phyloP scores from a whole-genome alignment of 306 rosid species.

The Cucurbita moschata region DNA sequence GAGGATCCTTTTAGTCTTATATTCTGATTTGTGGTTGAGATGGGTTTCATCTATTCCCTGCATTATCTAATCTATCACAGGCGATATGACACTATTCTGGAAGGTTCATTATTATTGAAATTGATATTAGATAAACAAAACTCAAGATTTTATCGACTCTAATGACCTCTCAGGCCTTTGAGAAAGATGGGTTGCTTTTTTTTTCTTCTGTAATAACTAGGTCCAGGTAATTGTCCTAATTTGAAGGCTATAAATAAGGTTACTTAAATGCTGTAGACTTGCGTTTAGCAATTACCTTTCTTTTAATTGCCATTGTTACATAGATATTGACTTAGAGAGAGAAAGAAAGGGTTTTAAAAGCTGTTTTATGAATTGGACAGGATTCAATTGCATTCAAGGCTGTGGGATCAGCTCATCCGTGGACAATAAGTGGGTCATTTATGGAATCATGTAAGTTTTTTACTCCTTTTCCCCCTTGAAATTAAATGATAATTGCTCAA shows the following conservation, averaged over 20 bases:
- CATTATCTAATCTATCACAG: neutral
- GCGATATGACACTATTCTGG: neutral
- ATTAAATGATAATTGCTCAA: neutral
- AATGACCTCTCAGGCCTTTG: neutral
- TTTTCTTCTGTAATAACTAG: neutral
- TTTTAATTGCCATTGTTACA: neutral
- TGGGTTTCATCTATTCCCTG: neutral
- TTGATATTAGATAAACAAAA: neutral
- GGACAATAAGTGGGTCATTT: conserved; percentile 1
- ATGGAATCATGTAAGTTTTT: neutral
- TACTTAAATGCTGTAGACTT: conserved; percentile 5
- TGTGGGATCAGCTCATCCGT: conserved; percentile 7
- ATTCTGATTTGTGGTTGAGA: neutral
- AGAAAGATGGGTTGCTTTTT: neutral
- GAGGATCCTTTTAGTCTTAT: neutral
- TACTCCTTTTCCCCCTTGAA: neutral
- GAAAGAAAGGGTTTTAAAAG: neutral
- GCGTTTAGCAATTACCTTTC: conserved; percentile 2
- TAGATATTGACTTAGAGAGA: neutral
- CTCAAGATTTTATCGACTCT: neutral
- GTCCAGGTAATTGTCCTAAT: conserved; percentile 8
- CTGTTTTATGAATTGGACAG: conserved; percentile 8
- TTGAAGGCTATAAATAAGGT: conserved; percentile 9
- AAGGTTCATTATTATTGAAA: neutral
- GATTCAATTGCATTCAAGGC: conserved; percentile 10